Percentiles rank a stretch among this genome's conserved stretches.
These are phyloP conservation scores for Mycosarcoma maydis DNA, from an alignment of 1,284 basidiomycete genomes.

Conservation along the genomic window DNA sequence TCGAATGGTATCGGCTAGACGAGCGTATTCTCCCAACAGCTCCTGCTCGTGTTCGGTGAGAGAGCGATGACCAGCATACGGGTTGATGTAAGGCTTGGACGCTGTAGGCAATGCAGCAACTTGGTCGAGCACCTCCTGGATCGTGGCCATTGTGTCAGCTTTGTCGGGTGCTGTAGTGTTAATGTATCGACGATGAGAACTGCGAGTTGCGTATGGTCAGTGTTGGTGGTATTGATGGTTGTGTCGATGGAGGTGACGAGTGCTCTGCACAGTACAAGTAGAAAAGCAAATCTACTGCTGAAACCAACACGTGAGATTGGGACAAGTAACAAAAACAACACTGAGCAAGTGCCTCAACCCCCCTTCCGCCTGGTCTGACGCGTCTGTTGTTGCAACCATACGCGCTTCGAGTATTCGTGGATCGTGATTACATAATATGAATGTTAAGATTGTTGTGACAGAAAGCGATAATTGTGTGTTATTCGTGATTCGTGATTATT, in stretches of 20 bases:
- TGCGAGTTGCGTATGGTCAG: neutral
- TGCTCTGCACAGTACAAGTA: too few relatives aligned
- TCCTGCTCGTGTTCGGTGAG: conserved; percentile 55
- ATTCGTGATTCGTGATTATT: too few relatives aligned
- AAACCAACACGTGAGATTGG: conserved; percentile 15
- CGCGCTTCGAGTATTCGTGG: too few relatives aligned
- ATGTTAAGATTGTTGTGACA: too few relatives aligned
- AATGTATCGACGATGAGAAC: neutral
- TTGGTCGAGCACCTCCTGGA: conserved; percentile 41
- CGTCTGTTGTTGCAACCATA: too few relatives aligned
- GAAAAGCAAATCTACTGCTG: neutral
- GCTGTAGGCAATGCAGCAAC: conserved; percentile 36
- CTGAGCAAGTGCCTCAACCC: conserved; percentile 20
- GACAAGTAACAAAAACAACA: conserved; percentile 18
- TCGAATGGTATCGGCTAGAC: conserved; percentile 58
- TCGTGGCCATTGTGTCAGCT: conserved; percentile 29
- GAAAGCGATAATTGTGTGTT: too few relatives aligned
- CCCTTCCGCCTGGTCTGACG: too few relatives aligned
- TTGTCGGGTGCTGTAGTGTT: too few relatives aligned
- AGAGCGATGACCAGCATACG: conserved; percentile 57
- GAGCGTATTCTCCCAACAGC: conserved; percentile 62
- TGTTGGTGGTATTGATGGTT: conserved; percentile 9
- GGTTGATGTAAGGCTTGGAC: conserved; percentile 51
- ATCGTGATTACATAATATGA: too few relatives aligned
- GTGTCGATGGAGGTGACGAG: conserved; percentile 7